Percentiles rank a stretch among this genome's conserved stretches.
Conservation (phyloP, 441 rosid species). For the Croton laevigatus region DNA sequence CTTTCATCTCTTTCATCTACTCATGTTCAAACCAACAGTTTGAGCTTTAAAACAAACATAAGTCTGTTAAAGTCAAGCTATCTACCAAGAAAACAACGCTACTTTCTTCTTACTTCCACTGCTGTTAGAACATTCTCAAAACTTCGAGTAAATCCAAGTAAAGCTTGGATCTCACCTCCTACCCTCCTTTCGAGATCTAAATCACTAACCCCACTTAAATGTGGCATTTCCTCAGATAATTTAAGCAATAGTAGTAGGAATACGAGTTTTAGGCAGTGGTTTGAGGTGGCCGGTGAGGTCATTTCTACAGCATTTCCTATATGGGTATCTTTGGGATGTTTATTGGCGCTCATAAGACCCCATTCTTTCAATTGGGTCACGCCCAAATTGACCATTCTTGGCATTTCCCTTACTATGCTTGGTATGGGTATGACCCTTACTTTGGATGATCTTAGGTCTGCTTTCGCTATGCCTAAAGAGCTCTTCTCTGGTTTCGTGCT, state of each 20-base stretch:
- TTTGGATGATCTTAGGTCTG: slow-evolving; percentile 73
- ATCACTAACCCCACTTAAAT: slow-evolving; percentile 18
- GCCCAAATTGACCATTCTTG: slow-evolving; percentile 58
- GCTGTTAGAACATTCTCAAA: slow-evolving; percentile 1
- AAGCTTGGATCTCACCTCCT: not conserved
- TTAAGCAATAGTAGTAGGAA: slow-evolving; percentile 19
- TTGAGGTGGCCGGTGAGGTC: slow-evolving; percentile 58
- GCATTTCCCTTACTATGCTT: slow-evolving; percentile 73
- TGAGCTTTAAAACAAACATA: slow-evolving; percentile 10
- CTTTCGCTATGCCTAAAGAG: slow-evolving; percentile 80
- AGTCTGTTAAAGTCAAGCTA: not conserved
- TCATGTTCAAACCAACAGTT: not conserved
- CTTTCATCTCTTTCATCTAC: slow-evolving; percentile 14
- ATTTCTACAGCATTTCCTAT: slow-evolving; percentile 75
- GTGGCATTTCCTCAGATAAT: slow-evolving; percentile 55
- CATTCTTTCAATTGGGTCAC: slow-evolving; percentile 67
- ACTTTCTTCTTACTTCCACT: not conserved
- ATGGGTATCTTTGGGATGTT: slow-evolving; percentile 81
- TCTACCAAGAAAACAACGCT: slow-evolving; percentile 4
- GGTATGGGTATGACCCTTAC: slow-evolving; percentile 96
- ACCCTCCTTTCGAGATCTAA: not conserved
- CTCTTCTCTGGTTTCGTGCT: slow-evolving; percentile 64
- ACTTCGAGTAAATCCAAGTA: slow-evolving; percentile 3
- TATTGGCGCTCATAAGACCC: slow-evolving; percentile 64
- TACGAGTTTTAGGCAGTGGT: slow-evolving; percentile 52